These are phyloP conservation scores for Verticillium alfalfae DNA, from an alignment of 2,329 filamentous ascomycete species.

Conservation along the genomic window DNA sequence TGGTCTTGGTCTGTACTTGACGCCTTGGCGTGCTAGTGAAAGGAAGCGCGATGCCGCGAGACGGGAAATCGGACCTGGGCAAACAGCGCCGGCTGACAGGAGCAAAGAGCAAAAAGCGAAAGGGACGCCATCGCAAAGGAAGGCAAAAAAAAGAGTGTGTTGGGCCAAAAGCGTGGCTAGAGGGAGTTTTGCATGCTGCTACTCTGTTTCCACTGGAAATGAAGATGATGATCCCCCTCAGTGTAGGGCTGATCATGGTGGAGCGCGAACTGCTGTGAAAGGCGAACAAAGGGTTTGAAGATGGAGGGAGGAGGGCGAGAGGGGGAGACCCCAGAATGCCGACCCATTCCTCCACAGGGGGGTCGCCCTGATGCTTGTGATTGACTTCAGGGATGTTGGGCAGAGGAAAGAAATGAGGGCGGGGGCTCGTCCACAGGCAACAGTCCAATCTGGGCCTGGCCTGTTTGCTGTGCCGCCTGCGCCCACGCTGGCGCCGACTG, in stretches of 20 bases:
- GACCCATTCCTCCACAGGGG: not conserved
- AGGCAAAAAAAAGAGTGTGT: not conserved
- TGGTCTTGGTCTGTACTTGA: not conserved
- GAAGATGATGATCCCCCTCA: not conserved
- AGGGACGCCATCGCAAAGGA: not conserved
- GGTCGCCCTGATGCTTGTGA: not conserved
- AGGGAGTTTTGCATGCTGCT: not conserved
- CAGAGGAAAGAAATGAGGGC: not conserved
- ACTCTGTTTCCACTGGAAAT: not conserved
- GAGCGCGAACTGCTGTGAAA: not conserved
- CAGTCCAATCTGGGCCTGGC: not conserved
- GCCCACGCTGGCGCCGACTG: not conserved
- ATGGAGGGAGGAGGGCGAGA: not conserved
- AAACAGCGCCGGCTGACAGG: not conserved
- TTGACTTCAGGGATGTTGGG: not conserved
- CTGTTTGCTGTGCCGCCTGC: not conserved
- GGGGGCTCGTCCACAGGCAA: not conserved
- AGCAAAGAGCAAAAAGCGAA: not conserved
- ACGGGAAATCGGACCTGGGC: not conserved
- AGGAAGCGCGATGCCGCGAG: not conserved
- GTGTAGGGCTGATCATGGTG: not conserved
- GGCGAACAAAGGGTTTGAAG: not conserved
- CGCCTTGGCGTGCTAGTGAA: not conserved
- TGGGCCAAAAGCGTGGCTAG: not conserved
- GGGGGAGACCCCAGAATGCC: not conserved